phyloP scores from a whole-genome alignment of 257 asterid species.

The Ligustrum vulgare region DNA sequence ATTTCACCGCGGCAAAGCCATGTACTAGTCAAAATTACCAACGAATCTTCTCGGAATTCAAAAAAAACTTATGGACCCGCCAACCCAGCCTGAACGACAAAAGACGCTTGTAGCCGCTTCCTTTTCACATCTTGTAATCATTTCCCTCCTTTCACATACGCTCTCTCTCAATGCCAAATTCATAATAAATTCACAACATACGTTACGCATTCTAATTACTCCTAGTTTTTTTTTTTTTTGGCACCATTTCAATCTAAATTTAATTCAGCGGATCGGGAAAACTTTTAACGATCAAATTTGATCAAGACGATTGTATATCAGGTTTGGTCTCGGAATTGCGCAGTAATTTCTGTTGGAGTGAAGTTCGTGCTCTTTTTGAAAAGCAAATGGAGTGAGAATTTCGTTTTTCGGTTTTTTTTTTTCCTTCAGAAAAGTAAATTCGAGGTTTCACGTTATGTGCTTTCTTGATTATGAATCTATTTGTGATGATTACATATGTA shows the following conservation, averaged over 20 bases:
- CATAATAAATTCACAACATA: constrained; percentile 17
- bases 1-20: too few relatives aligned
- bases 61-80: constrained; percentile 33
- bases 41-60: constrained; percentile 35
- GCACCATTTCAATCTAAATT: constrained; percentile 7
- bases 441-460: neutral
- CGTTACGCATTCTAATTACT: constrained; percentile 34
- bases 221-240: neutral
- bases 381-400: neutral
- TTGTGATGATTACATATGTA: neutral
- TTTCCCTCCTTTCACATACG: neutral
- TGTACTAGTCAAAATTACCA: too few relatives aligned
- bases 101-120: neutral
- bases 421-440: neutral
- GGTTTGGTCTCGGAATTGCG: constrained; percentile 16
- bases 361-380: neutral
- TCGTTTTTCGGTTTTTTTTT: neutral
- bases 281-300: neutral
- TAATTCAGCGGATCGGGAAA: neutral
- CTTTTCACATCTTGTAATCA: neutral
- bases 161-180: neutral
- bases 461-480: neutral
- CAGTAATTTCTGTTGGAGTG: neutral
- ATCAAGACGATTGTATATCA: constrained; percentile 22
- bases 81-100: constrained; percentile 5